These are phyloP conservation scores for Boletus huronensis DNA, from an alignment of 768 basidiomycete genomes.

Conservation along the genomic window DNA sequence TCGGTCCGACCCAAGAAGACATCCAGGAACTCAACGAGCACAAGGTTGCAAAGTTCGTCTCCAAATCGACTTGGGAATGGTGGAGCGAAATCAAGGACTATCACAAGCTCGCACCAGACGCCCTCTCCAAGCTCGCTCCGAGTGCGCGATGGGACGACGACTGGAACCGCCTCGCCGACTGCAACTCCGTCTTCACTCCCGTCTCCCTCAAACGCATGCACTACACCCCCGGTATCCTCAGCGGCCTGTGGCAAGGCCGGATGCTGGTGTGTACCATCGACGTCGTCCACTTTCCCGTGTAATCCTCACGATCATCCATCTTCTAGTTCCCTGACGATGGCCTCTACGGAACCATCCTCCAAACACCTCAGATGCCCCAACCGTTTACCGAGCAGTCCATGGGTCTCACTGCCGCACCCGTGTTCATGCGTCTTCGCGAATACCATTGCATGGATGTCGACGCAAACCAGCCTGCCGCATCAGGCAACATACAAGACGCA, in stretches of 20 bases:
- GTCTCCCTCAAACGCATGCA: conserved; percentile 30
- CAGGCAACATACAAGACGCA: conserved; percentile 40
- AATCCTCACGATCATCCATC: neutral
- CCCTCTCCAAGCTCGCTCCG: conserved; percentile 26
- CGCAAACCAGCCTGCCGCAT: conserved; percentile 32
- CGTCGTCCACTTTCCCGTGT: neutral
- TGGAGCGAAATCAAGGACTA: conserved; percentile 13
- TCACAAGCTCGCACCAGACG: conserved; percentile 25
- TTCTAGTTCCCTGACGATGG: conserved; percentile 21
- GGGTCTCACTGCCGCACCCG: conserved; percentile 42
- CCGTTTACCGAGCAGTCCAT: conserved; percentile 35
- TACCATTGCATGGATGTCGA: conserved; percentile 42
- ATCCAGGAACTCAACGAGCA: conserved; percentile 53
- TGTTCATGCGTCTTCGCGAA: conserved; percentile 60
- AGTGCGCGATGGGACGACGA: conserved; percentile 53
- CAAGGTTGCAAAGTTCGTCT: conserved; percentile 33
- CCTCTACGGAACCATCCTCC: conserved; percentile 20
- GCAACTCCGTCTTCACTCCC: conserved; percentile 36
- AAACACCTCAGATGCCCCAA: conserved; percentile 21
- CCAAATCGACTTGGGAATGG: conserved; percentile 20
- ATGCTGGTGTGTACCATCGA: conserved; percentile 47
- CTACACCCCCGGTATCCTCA: conserved; percentile 50
- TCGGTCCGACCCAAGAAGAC: conserved; percentile 55
- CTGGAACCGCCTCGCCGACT: conserved; percentile 52
- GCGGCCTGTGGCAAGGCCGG: conserved; percentile 61